Evolutionary conservation across 106 monocot genomes (phyloP).

Genomic region (Acorus gramineus): DNA sequence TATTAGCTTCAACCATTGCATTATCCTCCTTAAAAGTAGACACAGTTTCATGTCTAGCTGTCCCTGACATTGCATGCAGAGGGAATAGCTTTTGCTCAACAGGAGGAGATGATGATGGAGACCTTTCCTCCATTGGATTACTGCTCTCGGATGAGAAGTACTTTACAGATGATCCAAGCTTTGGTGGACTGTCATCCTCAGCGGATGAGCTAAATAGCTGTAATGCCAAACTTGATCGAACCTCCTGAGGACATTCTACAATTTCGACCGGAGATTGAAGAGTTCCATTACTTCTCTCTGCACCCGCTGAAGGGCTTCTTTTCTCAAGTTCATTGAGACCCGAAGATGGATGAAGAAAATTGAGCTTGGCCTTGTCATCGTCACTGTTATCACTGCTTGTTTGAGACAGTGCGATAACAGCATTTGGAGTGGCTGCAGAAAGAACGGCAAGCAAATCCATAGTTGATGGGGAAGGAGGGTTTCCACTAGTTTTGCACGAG

Average conservation of each 20-base stretch:
- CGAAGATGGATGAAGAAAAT: conserved; percentile 7
- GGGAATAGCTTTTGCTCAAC: conserved; percentile 64
- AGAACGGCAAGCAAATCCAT: conserved; percentile 64
- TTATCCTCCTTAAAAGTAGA: conserved; percentile 29
- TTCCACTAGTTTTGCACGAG: conserved; percentile 16
- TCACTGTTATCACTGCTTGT: conserved; percentile 57
- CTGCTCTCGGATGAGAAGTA: conserved; percentile 82
- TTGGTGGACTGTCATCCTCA: conserved; percentile 56
- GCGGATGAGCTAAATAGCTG: conserved; percentile 48
- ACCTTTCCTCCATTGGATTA: conserved; percentile 72
- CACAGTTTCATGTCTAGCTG: conserved; percentile 15
- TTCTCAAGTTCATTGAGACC: conserved; percentile 27
- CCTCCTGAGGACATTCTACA: conserved; percentile 20
- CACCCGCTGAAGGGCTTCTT: conserved; percentile 4
- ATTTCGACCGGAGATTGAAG: conserved; percentile 6
- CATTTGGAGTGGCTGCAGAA: conserved; percentile 38
- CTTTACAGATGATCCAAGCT: conserved; percentile 42
- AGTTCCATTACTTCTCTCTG: not conserved
- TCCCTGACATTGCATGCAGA: conserved; percentile 31
- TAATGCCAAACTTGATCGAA: conserved; percentile 23
- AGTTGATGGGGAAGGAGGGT: conserved; percentile 36
- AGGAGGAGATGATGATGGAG: conserved; percentile 79
- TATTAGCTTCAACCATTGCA: conserved; percentile 40
- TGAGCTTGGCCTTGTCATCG: conserved; percentile 39
- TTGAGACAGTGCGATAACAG: conserved; percentile 32